Evolutionary conservation across 345 rosid genomes (phyloP).

Genomic region (Dipteronia dyeriana): DNA sequence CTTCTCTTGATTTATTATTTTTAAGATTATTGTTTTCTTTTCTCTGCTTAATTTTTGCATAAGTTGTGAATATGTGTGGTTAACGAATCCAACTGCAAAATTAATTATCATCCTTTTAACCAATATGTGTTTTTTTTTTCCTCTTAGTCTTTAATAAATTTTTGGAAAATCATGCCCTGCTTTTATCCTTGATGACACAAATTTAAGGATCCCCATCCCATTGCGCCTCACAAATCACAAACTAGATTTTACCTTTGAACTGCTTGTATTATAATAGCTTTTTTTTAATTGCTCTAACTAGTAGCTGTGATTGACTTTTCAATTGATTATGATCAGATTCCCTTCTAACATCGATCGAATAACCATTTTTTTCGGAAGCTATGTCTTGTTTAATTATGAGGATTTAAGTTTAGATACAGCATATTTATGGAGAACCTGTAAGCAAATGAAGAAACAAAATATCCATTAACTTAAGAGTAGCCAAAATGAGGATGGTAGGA

Average conservation of each 20-base stretch:
- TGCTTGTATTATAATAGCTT: neutral
- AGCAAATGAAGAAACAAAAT: neutral
- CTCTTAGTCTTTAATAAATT: neutral
- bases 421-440: neutral
- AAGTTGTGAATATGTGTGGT: neutral
- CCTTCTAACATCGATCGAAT: neutral
- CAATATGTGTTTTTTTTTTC: neutral
- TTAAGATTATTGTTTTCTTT: neutral
- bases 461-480: neutral
- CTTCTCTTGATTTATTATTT: neutral
- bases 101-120: neutral
- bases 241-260: neutral
- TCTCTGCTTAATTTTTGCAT: neutral
- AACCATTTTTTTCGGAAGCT: constrained; percentile 4
- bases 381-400: neutral
- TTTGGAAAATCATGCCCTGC: neutral
- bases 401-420: neutral
- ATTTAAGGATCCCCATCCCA: neutral
- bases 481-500: neutral
- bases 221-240: neutral
- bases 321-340: neutral
- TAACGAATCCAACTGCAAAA: neutral
- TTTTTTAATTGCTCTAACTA: neutral
- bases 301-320: neutral
- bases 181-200: neutral